Conservation (phyloP, 331 rosid genomes). For the Saraca asoca region DNA sequence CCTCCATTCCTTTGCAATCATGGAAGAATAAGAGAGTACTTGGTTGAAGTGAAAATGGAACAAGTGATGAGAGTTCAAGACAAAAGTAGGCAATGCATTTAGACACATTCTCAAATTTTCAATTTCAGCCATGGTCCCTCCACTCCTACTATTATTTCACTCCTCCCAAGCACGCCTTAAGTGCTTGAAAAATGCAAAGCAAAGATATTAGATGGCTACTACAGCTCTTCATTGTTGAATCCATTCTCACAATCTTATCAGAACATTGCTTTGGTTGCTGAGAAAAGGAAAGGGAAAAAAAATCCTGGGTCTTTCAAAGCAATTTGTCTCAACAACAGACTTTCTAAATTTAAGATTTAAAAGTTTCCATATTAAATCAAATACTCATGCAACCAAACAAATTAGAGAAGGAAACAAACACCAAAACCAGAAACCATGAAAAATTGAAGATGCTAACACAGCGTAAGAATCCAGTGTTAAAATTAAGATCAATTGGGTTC, state of each 20-base stretch:
- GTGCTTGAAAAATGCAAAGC: conserved; percentile 20
- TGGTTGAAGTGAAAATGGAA: background rate
- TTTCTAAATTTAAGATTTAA: conserved; percentile 13
- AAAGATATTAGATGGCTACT: background rate
- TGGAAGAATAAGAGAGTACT: background rate
- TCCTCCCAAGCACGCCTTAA: conserved; percentile 17
- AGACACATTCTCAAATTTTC: background rate
- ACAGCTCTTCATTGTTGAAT: background rate
- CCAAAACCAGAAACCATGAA: too few relatives aligned
- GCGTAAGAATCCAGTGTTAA: too few relatives aligned
- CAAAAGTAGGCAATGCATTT: background rate
- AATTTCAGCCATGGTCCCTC: background rate
- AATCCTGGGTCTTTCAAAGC: background rate
- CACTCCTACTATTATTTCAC: background rate
- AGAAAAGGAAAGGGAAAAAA: conserved; percentile 24
- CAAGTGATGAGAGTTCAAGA: background rate
- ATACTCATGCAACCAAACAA: too few relatives aligned
- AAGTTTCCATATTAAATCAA: background rate
- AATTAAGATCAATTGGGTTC: too few relatives aligned
- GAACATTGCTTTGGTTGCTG: background rate
- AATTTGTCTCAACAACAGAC: background rate
- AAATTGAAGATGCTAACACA: too few relatives aligned
- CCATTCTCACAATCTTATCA: background rate
- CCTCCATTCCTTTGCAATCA: conserved; percentile 12
- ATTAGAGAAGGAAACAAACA: too few relatives aligned